Conservation (phyloP, 1,284 basidiomycete genomes). For the Apiotrichum sp. region DNA sequence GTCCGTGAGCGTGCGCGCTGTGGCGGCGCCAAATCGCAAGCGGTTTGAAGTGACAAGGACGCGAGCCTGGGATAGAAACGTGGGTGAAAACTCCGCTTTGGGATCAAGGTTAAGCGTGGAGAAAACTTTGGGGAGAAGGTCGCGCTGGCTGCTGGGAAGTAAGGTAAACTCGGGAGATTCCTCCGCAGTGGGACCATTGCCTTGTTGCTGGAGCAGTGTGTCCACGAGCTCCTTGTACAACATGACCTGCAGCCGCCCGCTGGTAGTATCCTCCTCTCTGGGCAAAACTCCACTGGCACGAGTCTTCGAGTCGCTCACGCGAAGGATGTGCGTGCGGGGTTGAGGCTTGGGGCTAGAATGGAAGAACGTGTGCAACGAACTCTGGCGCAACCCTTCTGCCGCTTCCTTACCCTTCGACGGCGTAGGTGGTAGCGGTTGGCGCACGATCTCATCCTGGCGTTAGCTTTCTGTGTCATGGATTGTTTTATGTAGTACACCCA, state of each 20-base stretch:
- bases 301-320: conserved; percentile 71
- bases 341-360: too few species aligned
- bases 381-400: not conserved
- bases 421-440: conserved; percentile 11
- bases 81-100: conserved; percentile 51
- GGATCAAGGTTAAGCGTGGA: conserved; percentile 52
- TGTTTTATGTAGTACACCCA: conserved; percentile 36
- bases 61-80: conserved; percentile 55
- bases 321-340: conserved; percentile 46
- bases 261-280: conserved; percentile 56
- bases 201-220: conserved; percentile 27
- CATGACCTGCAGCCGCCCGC: conserved; percentile 74
- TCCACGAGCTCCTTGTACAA: conserved; percentile 69
- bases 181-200: too few species aligned
- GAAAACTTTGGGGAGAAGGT: conserved; percentile 48
- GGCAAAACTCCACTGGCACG: conserved; percentile 57
- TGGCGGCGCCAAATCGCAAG: conserved; percentile 23
- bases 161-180: not conserved
- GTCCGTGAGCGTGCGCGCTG: conserved; percentile 32
- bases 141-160: not conserved
- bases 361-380: conserved; percentile 13
- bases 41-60: conserved; percentile 45
- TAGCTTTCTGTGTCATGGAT: not conserved
- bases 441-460: conserved; percentile 53
- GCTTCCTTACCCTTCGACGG: too few species aligned